Base-by-base conservation (phyloP, 208 protist species). In the Endotrypanum monterogeii region DNA sequence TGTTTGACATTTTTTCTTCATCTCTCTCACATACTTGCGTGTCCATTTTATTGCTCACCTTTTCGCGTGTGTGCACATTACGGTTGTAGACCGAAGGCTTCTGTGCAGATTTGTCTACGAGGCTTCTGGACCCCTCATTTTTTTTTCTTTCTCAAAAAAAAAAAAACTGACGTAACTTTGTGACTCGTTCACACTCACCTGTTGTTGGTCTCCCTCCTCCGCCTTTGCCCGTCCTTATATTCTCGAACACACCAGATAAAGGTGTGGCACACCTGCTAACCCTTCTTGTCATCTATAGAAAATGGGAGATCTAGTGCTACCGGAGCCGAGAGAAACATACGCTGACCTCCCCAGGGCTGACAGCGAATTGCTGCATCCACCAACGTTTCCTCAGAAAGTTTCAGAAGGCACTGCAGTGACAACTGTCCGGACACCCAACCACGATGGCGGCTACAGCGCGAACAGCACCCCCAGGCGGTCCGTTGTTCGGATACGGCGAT, bases 401-500 rank as follows among this genome's bases (percentile, higher is more conserved):
- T 30, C 18, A 48, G 20, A 56, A 14, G 44, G 28, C 65, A 35
- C n/a, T 30, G 46, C 41, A 25, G 46, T 48, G 28, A 48, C 20
- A 48, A 14, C 65, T 28, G 25, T 18, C 28, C 46, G 18, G 28
- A 30, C 9, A 28, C n/a, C 32, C 35, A 63, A 2, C 18, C 57
- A 14, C n/a, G 41, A 61, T 54, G 46, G n/a, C 37, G 39, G 62
- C 8, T 39, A 50, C 62, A 72, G 56, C 66, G 54, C 51, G 9
- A 79, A 32, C 41, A 54, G 52, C 25, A 74, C 52, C 39, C 75
- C 75, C 7, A 67, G 41, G 7, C n/a, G 44, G 18, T 48, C 75
- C 16, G 6, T 46, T 44, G 32, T 55, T n/a, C 58, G 25, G 52
- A 63, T 54, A 3, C 63, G 71, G 16, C 9, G 30, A 8, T 20